A percentile compares a stretch with the other conserved stretches of the same genome.
Conservation (phyloP, 2,329 filamentous ascomycete genomes). For the Aspergillus tamarii region DNA sequence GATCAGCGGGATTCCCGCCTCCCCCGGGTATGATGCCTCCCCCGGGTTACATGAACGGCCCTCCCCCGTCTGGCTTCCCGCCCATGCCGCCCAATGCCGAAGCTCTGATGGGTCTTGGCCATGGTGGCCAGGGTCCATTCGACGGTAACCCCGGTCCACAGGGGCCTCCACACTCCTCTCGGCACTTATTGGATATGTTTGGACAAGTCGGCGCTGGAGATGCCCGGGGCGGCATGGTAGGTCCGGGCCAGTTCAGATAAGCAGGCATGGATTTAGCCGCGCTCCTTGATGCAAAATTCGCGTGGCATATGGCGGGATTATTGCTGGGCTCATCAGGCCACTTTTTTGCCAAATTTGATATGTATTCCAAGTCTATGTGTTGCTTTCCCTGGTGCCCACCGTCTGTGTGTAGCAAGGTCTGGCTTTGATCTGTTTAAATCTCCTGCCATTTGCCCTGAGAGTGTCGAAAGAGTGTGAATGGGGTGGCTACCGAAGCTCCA, state of each 20-base stretch:
- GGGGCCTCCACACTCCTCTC: constrained; percentile 41
- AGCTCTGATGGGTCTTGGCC: constrained; percentile 41
- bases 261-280: not conserved
- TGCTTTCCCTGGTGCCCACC: not conserved
- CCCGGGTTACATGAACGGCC: constrained; percentile 49
- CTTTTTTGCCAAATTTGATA: constrained; percentile 3
- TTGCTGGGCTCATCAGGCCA: not conserved
- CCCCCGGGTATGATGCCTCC: constrained; percentile 51
- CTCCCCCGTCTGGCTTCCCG: constrained; percentile 43
- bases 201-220: constrained; percentile 41
- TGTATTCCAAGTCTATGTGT: constrained; percentile 11
- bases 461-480: not conserved
- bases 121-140: constrained; percentile 39
- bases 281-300: not conserved
- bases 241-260: constrained; percentile 42
- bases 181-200: constrained; percentile 50
- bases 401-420: not conserved
- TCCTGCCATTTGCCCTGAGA: constrained; percentile 1
- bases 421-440: not conserved
- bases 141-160: constrained; percentile 41
- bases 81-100: constrained; percentile 45
- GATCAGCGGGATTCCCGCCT: constrained; percentile 34
- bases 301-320: constrained; percentile 5
- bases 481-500: not conserved
- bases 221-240: constrained; percentile 40